A percentile compares a stretch with the other conserved stretches of the same genome.
Evolutionary conservation across 352 stramenopile genomes (phyloP).

Genomic region (Pythium monospermum): DNA sequence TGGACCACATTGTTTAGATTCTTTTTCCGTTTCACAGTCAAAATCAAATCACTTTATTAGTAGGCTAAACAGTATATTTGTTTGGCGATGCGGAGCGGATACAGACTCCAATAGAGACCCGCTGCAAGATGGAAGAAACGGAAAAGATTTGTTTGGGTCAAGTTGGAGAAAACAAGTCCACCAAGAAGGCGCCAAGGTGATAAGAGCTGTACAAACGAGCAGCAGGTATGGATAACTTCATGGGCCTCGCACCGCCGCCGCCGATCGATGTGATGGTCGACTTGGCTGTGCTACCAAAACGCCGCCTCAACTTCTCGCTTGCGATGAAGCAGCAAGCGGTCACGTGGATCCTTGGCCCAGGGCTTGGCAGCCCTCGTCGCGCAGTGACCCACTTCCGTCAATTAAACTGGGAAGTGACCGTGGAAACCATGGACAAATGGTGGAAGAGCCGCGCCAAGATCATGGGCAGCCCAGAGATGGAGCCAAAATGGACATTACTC

Average conservation of each 20-base stretch:
- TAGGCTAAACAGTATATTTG: conserved; percentile 5
- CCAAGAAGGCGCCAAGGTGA: not conserved
- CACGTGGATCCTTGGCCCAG: conserved; percentile 69
- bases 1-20: too few species aligned
- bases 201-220: too few species aligned
- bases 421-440: conserved; percentile 78
- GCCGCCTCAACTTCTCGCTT: conserved; percentile 71
- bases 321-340: conserved; percentile 84
- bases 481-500: conserved; percentile 5
- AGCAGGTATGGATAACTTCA: too few species aligned
- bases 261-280: too few species aligned
- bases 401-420: conserved; percentile 70
- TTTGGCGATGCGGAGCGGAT: conserved; percentile 7
- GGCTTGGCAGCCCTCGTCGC: conserved; percentile 61
- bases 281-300: too few species aligned
- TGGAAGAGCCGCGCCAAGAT: conserved; percentile 84
- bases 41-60: conserved; percentile 5
- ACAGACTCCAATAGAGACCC: conserved; percentile 2
- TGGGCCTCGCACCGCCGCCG: too few species aligned
- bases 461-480: conserved; percentile 20
- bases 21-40: too few species aligned
- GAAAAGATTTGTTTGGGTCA: conserved; percentile 3
- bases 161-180: too few species aligned
- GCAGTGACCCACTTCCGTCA: conserved; percentile 71
- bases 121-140: conserved; percentile 4